Conservation (phyloP, 108 stramenopile species). For the Discostella stelligeroides region DNA sequence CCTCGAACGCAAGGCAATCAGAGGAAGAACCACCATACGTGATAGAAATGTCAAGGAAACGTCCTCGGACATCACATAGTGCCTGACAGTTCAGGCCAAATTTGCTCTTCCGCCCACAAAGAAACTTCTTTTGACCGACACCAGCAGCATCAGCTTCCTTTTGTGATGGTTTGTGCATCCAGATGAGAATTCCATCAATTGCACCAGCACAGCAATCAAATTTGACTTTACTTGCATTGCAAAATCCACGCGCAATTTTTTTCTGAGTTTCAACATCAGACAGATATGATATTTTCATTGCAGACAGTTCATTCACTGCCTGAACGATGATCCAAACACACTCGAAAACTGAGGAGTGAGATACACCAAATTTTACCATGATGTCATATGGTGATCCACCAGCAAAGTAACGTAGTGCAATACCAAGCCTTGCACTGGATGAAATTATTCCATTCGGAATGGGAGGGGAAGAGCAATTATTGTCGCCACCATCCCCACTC, state of each 20-base stretch:
- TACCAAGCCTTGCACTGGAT: neutral
- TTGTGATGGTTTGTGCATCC: neutral
- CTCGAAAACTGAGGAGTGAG: too few species aligned
- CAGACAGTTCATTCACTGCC: too few species aligned
- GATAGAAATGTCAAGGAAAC: too few species aligned
- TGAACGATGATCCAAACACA: too few species aligned
- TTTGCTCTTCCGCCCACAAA: neutral
- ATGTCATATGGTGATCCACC: too few species aligned
- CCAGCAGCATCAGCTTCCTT: neutral
- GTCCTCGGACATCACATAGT: slow-evolving; percentile 17
- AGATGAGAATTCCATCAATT: neutral
- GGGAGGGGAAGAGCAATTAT: neutral
- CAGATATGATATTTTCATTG: too few species aligned
- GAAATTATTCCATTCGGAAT: neutral
- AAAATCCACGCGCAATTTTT: neutral
- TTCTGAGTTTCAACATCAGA: neutral
- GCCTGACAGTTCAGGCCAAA: slow-evolving; percentile 17
- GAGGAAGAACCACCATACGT: too few species aligned
- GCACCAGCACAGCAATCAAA: neutral
- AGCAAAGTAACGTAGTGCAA: too few species aligned
- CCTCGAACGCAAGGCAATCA: too few species aligned
- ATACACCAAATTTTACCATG: too few species aligned
- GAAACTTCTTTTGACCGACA: slow-evolving; percentile 6
- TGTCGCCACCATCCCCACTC: neutral
- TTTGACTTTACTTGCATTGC: neutral